Base-by-base conservation (phyloP, 75 land plant genomes). In the Ceratopteris richardii region DNA sequence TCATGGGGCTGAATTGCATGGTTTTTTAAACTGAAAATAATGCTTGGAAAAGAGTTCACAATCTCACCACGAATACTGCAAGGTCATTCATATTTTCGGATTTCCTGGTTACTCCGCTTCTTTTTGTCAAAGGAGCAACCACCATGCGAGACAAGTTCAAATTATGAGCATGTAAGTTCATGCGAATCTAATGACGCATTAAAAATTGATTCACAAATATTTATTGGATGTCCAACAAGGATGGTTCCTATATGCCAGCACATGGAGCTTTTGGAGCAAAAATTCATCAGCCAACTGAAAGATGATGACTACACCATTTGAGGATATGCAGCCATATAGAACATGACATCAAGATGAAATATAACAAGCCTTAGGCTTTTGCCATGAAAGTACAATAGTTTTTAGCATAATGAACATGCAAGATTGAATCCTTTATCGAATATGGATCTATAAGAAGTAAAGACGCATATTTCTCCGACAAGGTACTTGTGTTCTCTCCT, bases 41-140 rank as follows among this genome's bases (percentile, higher is more conserved):
- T 54, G 44, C 69, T 62, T 2, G 90, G 86, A 2, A 88, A 62
- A 0, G 64, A 60, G 58, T 88, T 80, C 28, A 88, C 86, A 10
- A 54, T 65, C 28, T 44, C 60, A 40, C 54, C 27, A 39, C 79
- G 77, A 58, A 88, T 60, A 30, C 58, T 73, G 10, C 46, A 4
- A 20, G 66, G 47, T 16, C 61, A 57, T 14, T 48, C 44, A 19
- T 54, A 56, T 17, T 56, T 58, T 19, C 54, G 44, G 18, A 31
- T 25, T 28, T 31, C 47, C n/a, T 51, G 28, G 3, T 60, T 22
- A 18, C 59, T 31, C 20, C 51, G 30, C 27, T 19, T 29, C 39
- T 82, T 82, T 7, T 59, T 62, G 26, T 73, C 84, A 46, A 82
- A 82, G 18, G 54, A 54, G 67, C 84, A 82, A 1, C 23, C 23